Base-by-base conservation (phyloP, 164 flowering plant genomes). In the Protea cynaroides region DNA sequence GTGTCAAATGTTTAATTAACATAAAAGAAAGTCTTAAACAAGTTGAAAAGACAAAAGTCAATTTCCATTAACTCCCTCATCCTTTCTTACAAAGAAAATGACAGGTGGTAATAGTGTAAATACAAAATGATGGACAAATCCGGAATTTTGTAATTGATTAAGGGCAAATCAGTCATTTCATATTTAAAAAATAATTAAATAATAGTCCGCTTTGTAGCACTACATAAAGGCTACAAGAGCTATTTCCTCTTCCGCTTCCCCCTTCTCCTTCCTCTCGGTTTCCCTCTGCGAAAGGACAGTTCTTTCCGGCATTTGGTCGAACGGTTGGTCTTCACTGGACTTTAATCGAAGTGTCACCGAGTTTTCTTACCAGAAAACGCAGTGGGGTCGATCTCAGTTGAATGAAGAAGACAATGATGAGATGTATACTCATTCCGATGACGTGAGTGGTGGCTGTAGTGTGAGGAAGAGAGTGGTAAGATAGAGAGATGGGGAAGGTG, bases 401-500 rank as follows among this genome's bases (percentile, higher is more conserved):
- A 8, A 38, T n/a, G 69, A 54, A 37, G n/a, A 8, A 40, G 47
- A 36, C 22, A 18, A 49, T 15, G 11, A 49, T 7, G 43, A 25
- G 15, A 49, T 22, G 9, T 23, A 19, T 44, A 23, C 25, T 13
- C 13, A 2, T 43, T 65, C 60, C 44, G 29, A 71, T 75, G 74
- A 66, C 25, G 62, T 60, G 59, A 66, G 22, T 6, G 65, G 69
- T 63, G 56, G 12, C 64, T 57, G 22, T 6, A 61, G 69, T 63
- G 51, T 10, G 66, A 54, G n/a, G 37, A 63, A 38, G 69, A 25
- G 59, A 17, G 29, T 51, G 53, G 25, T n/a, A 60, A 18, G 37
- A 29, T 29, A 29, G 61, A 10, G 63, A 37, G 69, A 85, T 89
- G 96, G 89, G 95, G 78, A 83, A 75, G 75, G 69, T 80, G 78